phyloP scores from a whole-genome alignment of 176 grass and related monocot species.

The Cymbopogon citratus region DNA sequence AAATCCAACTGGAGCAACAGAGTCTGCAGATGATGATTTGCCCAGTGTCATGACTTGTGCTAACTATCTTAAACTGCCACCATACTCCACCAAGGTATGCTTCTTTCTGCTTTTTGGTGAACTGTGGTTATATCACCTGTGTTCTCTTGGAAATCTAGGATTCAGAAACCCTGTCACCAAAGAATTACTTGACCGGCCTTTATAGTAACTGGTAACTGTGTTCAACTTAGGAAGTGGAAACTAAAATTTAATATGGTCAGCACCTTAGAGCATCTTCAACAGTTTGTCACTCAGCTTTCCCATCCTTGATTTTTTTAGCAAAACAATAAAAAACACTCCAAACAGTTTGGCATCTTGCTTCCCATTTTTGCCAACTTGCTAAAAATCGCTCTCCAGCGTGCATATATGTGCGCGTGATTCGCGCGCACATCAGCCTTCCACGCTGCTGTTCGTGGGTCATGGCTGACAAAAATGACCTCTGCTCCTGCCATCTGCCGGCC shows the following conservation, averaged over 20 bases:
- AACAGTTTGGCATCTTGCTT: too few species aligned
- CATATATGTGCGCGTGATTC: too few species aligned
- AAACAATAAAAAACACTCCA: too few species aligned
- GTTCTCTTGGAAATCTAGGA: background rate
- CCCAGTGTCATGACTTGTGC: constrained; percentile 97
- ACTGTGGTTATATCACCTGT: background rate
- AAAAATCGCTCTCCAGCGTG: too few species aligned
- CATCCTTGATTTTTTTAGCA: too few species aligned
- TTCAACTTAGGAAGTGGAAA: background rate
- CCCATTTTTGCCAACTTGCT: too few species aligned
- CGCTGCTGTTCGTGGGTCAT: too few species aligned
- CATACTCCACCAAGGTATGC: constrained; percentile 79
- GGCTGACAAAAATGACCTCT: too few species aligned
- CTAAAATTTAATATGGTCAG: background rate
- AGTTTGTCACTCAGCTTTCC: too few species aligned
- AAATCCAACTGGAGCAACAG: constrained; percentile 46
- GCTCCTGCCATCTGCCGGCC: too few species aligned
- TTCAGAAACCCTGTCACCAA: background rate
- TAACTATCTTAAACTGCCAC: constrained; percentile 93
- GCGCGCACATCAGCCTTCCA: too few species aligned
- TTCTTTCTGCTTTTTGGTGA: background rate
- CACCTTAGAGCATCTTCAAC: too few species aligned
- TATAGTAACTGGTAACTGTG: background rate
- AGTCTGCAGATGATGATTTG: constrained; percentile 73
- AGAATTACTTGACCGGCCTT: background rate